Base-by-base conservation (phyloP, 331 rosid genomes). In the Erythrophleum ivorense region DNA sequence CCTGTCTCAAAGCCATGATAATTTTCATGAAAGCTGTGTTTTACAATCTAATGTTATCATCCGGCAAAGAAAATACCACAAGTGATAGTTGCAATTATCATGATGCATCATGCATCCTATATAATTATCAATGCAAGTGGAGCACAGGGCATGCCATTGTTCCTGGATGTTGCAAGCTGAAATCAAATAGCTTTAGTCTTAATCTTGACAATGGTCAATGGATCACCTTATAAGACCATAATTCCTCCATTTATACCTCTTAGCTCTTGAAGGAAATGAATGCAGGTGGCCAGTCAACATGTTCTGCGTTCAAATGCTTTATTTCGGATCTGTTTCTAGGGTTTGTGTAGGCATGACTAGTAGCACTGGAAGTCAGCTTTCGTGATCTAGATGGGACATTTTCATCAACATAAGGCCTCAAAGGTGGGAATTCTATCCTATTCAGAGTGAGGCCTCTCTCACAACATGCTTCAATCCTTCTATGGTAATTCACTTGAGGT, bases 381-480 rank as follows among this genome's bases (percentile, higher is more conserved):
- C 10, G 72, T 10, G 86, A 62, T 41, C 76, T 80, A 80, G 84
- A 83, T n/a, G 50, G n/a, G 79, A 82, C 77, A 70, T 21, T 45
- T 24, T 78, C 72, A 80, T 18, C 67, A n/a, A 53, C 84, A 66
- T 29, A 45, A 40, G 82, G 71, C 77, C 85, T 57, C 15, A 2
- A 79, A 67, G 85, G 67, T 16, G 85, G 87, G 63, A 81, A 76
- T 67, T 80, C 84, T 77, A 55, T 48, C 80, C 52, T 75, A 77
- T 74, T 79, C 50, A 82, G 72, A 88, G 14, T 48, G 29, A 50
- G 58, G 58, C 71, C 82, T 74, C 79, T 76, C 71, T 46, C 87
- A 33, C 80, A 24, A 80, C 71, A 77, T 24, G 90, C 78, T 70
- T 16, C 84, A 52, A 67, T 71, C 76, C 75, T 67, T 48, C 71